phyloP scores from a whole-genome alignment of 2,329 filamentous ascomycete genomes.

The Furcasterigmium sp. region DNA sequence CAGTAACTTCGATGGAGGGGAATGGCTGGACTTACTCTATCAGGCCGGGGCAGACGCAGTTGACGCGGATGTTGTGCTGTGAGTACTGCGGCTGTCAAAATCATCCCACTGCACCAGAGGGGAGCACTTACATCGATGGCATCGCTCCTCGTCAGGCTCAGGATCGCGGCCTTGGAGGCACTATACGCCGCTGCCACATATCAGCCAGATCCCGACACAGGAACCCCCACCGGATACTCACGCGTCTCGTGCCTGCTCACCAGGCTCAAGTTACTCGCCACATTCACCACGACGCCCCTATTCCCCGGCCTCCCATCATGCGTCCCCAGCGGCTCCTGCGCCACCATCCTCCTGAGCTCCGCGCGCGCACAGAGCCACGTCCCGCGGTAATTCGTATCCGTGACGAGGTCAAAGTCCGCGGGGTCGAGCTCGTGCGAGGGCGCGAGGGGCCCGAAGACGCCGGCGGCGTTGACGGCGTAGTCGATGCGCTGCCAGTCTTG shows the following conservation, averaged over 20 bases:
- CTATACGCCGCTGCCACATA: slow-evolving; percentile 32
- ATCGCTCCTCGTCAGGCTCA: slow-evolving; percentile 38
- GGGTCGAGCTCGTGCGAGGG: slow-evolving; percentile 26
- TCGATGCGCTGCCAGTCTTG: slow-evolving; percentile 33
- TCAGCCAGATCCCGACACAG: not conserved
- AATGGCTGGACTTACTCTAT: slow-evolving; percentile 25
- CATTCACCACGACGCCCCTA: slow-evolving; percentile 37
- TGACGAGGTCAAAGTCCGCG: slow-evolving; percentile 36
- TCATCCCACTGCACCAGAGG: not conserved
- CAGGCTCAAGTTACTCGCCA: slow-evolving; percentile 36
- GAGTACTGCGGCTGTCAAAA: slow-evolving; percentile 28
- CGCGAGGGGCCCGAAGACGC: slow-evolving; percentile 30
- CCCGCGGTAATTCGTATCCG: slow-evolving; percentile 36
- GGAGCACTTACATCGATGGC: slow-evolving; percentile 34
- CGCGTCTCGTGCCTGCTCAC: slow-evolving; percentile 34
- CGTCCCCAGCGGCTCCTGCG: slow-evolving; percentile 32
- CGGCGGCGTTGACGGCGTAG: slow-evolving; percentile 40
- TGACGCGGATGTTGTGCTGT: slow-evolving; percentile 36
- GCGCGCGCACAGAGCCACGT: slow-evolving; percentile 37
- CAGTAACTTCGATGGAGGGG: not conserved
- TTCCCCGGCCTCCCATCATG: slow-evolving; percentile 36
- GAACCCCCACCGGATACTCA: slow-evolving; percentile 15
- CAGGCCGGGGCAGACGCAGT: slow-evolving; percentile 39
- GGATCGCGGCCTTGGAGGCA: slow-evolving; percentile 38
- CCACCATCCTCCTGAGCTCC: slow-evolving; percentile 35